A percentile compares a stretch with the other conserved stretches of the same genome.
These are phyloP conservation scores for Suillus paluster DNA, from an alignment of 768 basidiomycete species.

Conservation along the genomic window DNA sequence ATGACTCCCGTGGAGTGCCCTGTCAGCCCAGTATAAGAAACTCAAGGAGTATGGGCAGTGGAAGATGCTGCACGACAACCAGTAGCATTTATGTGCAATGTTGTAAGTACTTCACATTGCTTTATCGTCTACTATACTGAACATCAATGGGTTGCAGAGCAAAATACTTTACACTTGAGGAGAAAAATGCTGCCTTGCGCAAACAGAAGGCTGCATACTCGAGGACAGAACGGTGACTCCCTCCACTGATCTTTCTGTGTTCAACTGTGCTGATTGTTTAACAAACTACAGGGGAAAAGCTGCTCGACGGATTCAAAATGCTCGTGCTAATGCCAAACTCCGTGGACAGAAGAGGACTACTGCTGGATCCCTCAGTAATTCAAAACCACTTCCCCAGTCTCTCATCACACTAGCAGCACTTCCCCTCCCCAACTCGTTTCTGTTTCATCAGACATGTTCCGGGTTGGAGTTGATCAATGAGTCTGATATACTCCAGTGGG, in stretches of 20 bases:
- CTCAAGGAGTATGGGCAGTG: not conserved
- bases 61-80: not conserved
- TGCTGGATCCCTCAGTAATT: not conserved
- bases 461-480: slow-evolving; percentile 1
- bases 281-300: slow-evolving; percentile 6
- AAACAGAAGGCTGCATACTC: slow-evolving; percentile 3
- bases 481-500: slow-evolving; percentile 2
- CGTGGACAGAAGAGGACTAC: not conserved
- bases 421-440: slow-evolving; percentile 1
- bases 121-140: not conserved
- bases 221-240: not conserved
- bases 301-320: not conserved
- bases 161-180: slow-evolving; percentile 4
- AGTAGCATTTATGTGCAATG: not conserved
- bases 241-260: not conserved
- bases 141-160: slow-evolving; percentile 5
- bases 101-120: not conserved
- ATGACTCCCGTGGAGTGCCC: not conserved
- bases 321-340: not conserved
- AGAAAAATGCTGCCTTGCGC: not conserved
- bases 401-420: slow-evolving; percentile 1
- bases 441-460: slow-evolving; percentile 2
- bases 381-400: not conserved
- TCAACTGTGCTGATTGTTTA: slow-evolving; percentile 3
- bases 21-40: not conserved